These are phyloP conservation scores for Eucalyptus erythrocorys DNA, from an alignment of 345 rosid genomes.

Conservation along the genomic window DNA sequence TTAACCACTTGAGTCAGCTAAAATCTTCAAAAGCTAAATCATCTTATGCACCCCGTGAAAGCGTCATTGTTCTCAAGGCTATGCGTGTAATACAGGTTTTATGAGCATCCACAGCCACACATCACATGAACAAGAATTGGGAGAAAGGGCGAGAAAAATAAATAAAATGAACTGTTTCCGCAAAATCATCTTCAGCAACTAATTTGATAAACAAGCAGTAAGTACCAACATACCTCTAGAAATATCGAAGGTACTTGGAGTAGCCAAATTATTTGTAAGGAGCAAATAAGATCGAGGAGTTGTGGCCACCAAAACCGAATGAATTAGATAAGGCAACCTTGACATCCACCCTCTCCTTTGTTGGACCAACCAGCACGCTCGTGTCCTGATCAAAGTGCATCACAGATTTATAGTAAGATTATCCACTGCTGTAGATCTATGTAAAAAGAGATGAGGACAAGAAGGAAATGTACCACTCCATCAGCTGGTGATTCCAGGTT, in stretches of 20 bases:
- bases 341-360: constrained; percentile 72
- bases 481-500: constrained; percentile 79
- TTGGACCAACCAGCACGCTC: constrained; percentile 59
- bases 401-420: neutral
- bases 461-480: constrained; percentile 48
- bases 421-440: neutral
- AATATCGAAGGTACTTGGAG: neutral
- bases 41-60: neutral
- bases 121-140: neutral
- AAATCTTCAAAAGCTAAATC: neutral
- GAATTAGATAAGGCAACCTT: constrained; percentile 89
- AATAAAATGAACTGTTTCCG: neutral
- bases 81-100: neutral
- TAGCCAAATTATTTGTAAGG: constrained; percentile 51
- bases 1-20: neutral
- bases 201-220: neutral
- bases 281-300: constrained; percentile 89
- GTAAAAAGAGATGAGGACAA: neutral
- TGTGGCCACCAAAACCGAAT: constrained; percentile 95
- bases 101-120: neutral
- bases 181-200: neutral
- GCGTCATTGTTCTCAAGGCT: neutral
- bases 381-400: constrained; percentile 39
- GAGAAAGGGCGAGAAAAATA: neutral
- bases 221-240: neutral